These are phyloP conservation scores for Fusarium albosuccineum DNA, from an alignment of 2,329 filamentous ascomycete species.

Conservation along the genomic window DNA sequence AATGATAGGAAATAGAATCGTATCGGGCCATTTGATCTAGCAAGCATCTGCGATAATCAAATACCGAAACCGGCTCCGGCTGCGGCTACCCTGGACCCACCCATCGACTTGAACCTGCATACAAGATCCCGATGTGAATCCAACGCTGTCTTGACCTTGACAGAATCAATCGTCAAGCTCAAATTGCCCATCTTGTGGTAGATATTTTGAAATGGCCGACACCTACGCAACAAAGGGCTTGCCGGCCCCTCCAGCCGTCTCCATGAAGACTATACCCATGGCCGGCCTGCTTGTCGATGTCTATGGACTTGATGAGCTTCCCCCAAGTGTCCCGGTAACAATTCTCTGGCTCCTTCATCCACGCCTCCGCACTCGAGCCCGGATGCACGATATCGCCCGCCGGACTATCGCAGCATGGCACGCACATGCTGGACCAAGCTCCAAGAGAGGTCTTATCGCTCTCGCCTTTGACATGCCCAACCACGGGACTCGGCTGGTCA, in stretches of 20 bases:
- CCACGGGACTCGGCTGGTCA: slow-evolving; percentile 81
- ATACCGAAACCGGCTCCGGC: slow-evolving; percentile 2
- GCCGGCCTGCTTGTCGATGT: slow-evolving; percentile 83
- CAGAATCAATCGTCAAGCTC: background rate
- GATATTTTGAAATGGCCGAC: slow-evolving; percentile 38
- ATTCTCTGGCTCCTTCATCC: slow-evolving; percentile 95
- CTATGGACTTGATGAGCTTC: slow-evolving; percentile 83
- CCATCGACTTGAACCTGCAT: slow-evolving; percentile 3
- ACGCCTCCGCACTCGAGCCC: slow-evolving; percentile 75
- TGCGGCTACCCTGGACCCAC: slow-evolving; percentile 38
- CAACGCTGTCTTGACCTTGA: background rate
- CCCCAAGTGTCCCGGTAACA: slow-evolving; percentile 69
- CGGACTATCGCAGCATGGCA: slow-evolving; percentile 78
- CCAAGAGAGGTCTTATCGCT: slow-evolving; percentile 75
- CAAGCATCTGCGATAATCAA: slow-evolving; percentile 1
- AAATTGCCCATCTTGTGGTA: background rate
- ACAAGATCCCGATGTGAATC: slow-evolving; percentile 2
- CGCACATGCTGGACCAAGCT: slow-evolving; percentile 47
- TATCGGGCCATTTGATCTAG: too few species aligned
- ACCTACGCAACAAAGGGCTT: slow-evolving; percentile 53
- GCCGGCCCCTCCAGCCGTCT: slow-evolving; percentile 64
- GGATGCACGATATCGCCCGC: slow-evolving; percentile 82
- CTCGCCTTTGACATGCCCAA: slow-evolving; percentile 93
- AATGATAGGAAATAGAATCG: too few species aligned
- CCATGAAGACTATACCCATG: slow-evolving; percentile 76